Percentiles rank a stretch among this genome's conserved stretches.
Conservation (phyloP, 768 basidiomycete species). For the Collybia sordida region DNA sequence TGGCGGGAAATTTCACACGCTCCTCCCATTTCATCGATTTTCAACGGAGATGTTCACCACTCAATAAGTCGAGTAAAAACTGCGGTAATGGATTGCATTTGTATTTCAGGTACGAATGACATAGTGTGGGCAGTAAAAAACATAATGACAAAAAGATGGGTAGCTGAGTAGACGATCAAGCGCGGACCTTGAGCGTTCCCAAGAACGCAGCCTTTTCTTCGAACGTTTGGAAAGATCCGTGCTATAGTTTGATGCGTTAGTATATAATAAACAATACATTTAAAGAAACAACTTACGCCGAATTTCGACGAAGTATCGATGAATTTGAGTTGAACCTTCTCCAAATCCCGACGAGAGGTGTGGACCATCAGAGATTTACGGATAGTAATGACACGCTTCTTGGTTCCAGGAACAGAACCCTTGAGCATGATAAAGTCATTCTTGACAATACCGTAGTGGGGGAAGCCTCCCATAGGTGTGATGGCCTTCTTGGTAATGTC, state of each 20-base stretch:
- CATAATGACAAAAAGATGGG: constrained; percentile 37
- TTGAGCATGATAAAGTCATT: constrained; percentile 98
- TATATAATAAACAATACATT: background rate
- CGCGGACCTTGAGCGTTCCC: constrained; percentile 85
- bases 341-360: constrained; percentile 93
- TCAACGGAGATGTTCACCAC: too few species aligned
- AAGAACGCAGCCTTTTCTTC: constrained; percentile 96
- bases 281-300: constrained; percentile 59
- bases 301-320: constrained; percentile 99
- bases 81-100: constrained; percentile 5
- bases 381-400: constrained; percentile 97
- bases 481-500: constrained; percentile 93
- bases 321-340: constrained; percentile 98
- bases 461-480: constrained; percentile 99
- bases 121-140: constrained; percentile 38
- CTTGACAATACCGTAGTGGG: constrained; percentile 97
- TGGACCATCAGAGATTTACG: constrained; percentile 97
- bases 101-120: constrained; percentile 26
- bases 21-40: too few species aligned
- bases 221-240: constrained; percentile 95
- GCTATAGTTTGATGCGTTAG: constrained; percentile 42
- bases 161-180: constrained; percentile 45
- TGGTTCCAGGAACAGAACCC: constrained; percentile 93
- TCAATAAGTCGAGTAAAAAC: background rate
- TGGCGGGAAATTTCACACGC: constrained; percentile 2